These are phyloP conservation scores for Glaciozyma antarctica DNA, from an alignment of 768 basidiomycete species.

Conservation along the genomic window DNA sequence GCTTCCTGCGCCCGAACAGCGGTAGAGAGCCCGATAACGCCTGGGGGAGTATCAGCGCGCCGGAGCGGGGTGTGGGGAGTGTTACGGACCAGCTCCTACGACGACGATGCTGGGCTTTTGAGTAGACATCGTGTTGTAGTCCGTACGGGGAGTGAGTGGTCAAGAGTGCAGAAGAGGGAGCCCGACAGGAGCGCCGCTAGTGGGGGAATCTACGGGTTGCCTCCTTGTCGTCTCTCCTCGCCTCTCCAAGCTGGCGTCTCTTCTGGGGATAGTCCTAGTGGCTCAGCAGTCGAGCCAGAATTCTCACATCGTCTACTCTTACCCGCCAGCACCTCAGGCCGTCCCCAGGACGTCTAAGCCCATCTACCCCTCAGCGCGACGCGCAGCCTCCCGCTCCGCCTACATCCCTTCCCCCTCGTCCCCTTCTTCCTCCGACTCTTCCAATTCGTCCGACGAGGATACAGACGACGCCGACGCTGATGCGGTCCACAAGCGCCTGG, in stretches of 20 bases:
- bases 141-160: too few relatives aligned
- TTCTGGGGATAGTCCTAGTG: constrained; percentile 11
- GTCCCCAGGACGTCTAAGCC: constrained; percentile 32
- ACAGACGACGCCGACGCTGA: constrained; percentile 4
- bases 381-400: constrained; percentile 4
- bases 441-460: constrained; percentile 3
- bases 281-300: constrained; percentile 23
- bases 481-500: neutral
- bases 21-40: constrained; percentile 68
- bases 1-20: constrained; percentile 60
- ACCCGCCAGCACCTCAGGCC: constrained; percentile 28
- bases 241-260: too few relatives aligned
- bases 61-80: neutral
- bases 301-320: constrained; percentile 30
- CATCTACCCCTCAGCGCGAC: constrained; percentile 23
- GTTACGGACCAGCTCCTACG: neutral
- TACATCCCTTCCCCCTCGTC: constrained; percentile 1
- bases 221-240: too few relatives aligned
- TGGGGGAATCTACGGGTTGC: too few relatives aligned
- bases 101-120: neutral
- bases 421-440: constrained; percentile 4
- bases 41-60: constrained; percentile 39
- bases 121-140: too few relatives aligned
- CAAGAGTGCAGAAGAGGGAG: too few relatives aligned
- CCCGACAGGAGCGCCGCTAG: too few relatives aligned